A percentile compares a stretch with the other conserved stretches of the same genome.
phyloP scores from a whole-genome alignment of 495 filamentous ascomycete genomes.

The Penicillium pancosmium region DNA sequence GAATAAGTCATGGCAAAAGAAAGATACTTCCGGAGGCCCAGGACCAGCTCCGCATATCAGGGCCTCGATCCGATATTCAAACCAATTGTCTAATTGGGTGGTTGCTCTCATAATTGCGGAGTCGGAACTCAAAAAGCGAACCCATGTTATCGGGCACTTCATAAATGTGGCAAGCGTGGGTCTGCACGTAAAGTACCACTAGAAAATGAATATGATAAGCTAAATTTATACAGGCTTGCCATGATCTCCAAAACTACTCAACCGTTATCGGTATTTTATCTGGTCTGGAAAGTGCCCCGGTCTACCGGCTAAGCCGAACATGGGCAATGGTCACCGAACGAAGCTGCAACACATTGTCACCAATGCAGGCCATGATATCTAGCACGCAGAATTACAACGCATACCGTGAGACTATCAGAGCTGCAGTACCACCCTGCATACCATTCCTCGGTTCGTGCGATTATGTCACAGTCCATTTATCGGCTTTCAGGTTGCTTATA shows the following conservation, averaged over 20 bases:
- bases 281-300: constrained; percentile 82
- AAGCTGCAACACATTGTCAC: constrained; percentile 69
- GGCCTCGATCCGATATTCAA: constrained; percentile 88
- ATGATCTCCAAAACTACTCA: constrained; percentile 85
- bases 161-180: constrained; percentile 82
- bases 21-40: constrained; percentile 60
- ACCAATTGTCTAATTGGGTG: constrained; percentile 95
- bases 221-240: constrained; percentile 67
- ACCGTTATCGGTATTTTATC: constrained; percentile 93
- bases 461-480: not conserved
- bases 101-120: constrained; percentile 91
- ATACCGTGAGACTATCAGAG: constrained; percentile 82
- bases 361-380: constrained; percentile 82
- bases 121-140: constrained; percentile 82
- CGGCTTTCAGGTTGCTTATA: not conserved
- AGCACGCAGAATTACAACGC: constrained; percentile 92
- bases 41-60: constrained; percentile 90
- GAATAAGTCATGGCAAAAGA: constrained; percentile 93
- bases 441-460: constrained; percentile 81
- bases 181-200: not conserved
- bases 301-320: constrained; percentile 83
- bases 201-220: not conserved
- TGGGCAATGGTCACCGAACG: constrained; percentile 84
- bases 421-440: constrained; percentile 85
- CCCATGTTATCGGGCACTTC: constrained; percentile 94